These are phyloP conservation scores for Ligustrum vulgare DNA, from an alignment of 257 asterid species.

Conservation along the genomic window DNA sequence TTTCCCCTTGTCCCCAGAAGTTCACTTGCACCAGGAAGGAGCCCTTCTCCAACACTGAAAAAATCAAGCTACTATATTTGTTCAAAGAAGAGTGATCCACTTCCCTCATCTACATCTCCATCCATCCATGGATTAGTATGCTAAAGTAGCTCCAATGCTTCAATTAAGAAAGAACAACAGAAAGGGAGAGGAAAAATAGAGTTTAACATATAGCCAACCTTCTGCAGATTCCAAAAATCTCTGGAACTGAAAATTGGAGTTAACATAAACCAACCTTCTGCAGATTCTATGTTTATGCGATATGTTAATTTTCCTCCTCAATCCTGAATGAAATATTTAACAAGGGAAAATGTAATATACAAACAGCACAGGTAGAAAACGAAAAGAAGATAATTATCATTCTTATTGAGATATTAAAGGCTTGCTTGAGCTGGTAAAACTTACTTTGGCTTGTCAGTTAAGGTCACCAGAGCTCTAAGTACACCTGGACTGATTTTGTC, in stretches of 20 bases:
- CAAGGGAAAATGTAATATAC: constrained; percentile 8
- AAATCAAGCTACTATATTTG: background rate
- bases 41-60: background rate
- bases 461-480: constrained; percentile 75
- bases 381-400: background rate
- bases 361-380: background rate
- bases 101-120: background rate
- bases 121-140: background rate
- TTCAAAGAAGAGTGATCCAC: background rate
- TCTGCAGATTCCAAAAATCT: constrained; percentile 8
- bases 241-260: background rate
- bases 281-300: constrained; percentile 7
- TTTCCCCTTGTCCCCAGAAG: background rate
- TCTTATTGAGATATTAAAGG: constrained; percentile 5
- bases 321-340: constrained; percentile 34
- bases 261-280: background rate
- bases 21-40: background rate
- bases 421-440: constrained; percentile 15
- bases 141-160: constrained; percentile 4
- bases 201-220: constrained; percentile 15
- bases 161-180: background rate
- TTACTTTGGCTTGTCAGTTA: constrained; percentile 67
- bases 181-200: constrained; percentile 5
- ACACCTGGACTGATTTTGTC: constrained; percentile 84
- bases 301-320: constrained; percentile 33